A percentile compares a stretch with the other conserved stretches of the same genome.
phyloP scores from a whole-genome alignment of 768 basidiomycete genomes.

The Rhizopogon vulgaris region DNA sequence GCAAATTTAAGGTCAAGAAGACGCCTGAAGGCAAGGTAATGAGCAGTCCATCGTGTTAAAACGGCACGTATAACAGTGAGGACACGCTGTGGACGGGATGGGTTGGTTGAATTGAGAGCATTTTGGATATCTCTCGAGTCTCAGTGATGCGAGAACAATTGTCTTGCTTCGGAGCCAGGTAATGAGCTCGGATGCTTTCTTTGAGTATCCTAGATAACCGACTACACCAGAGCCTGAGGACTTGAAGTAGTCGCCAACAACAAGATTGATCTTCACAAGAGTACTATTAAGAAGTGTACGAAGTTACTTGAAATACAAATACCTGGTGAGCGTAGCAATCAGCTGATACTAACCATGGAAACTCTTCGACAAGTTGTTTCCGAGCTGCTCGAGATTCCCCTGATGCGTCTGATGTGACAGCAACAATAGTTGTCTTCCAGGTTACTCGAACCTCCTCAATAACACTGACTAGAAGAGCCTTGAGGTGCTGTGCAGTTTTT shows the following conservation, averaged over 20 bases:
- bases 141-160: constrained; percentile 21
- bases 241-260: constrained; percentile 32
- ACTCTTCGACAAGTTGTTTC: background rate
- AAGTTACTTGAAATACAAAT: background rate
- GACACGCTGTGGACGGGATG: background rate
- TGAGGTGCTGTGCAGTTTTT: background rate
- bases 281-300: background rate
- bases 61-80: constrained; percentile 26
- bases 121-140: constrained; percentile 15
- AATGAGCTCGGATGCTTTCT: constrained; percentile 26
- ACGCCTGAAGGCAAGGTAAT: constrained; percentile 25
- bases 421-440: background rate
- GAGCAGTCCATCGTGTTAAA: constrained; percentile 31
- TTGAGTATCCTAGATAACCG: constrained; percentile 8
- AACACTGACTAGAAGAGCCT: background rate
- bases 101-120: background rate
- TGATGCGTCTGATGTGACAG: constrained; percentile 1
- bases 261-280: constrained; percentile 28
- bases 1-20: constrained; percentile 21
- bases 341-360: background rate
- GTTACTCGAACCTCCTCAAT: background rate
- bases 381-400: constrained; percentile 2
- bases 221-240: constrained; percentile 8
- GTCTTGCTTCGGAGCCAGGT: constrained; percentile 31
- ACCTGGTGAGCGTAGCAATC: too few relatives aligned